Evolutionary conservation across 768 basidiomycete genomes (phyloP).

Genomic region (Leucogyrophana mollusca): DNA sequence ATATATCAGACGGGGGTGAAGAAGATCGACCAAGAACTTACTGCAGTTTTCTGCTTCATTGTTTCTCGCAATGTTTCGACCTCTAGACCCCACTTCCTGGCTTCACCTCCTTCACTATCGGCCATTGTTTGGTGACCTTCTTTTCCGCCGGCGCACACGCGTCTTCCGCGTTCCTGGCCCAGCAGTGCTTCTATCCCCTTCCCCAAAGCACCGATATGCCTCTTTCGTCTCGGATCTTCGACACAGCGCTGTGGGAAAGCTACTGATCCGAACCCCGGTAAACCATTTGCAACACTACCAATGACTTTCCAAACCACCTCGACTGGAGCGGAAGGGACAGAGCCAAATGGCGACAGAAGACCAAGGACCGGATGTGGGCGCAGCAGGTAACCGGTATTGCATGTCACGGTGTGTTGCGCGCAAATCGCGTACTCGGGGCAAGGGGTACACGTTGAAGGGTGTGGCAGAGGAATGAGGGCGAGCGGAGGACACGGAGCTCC

Average conservation of each 20-base stretch:
- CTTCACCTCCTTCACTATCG: constrained; percentile 63
- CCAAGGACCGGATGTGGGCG: constrained; percentile 59
- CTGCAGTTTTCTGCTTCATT: constrained; percentile 58
- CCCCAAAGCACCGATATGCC: constrained; percentile 71
- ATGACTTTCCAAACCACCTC: constrained; percentile 47
- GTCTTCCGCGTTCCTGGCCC: constrained; percentile 60
- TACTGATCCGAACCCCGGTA: constrained; percentile 76
- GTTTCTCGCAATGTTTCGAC: constrained; percentile 54
- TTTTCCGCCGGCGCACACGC: constrained; percentile 59
- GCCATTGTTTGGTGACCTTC: constrained; percentile 18
- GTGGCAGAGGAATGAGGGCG: constrained; percentile 52
- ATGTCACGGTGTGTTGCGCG: constrained; percentile 52
- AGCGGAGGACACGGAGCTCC: constrained; percentile 51
- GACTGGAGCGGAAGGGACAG: constrained; percentile 36
- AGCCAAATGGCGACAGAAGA: constrained; percentile 38
- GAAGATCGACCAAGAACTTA: constrained; percentile 29
- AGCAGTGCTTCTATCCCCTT: constrained; percentile 67
- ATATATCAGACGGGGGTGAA: constrained; percentile 15
- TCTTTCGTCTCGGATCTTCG: constrained; percentile 74
- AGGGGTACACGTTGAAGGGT: constrained; percentile 64
- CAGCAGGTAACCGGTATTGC: constrained; percentile 67
- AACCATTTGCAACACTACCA: constrained; percentile 54
- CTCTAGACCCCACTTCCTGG: constrained; percentile 73
- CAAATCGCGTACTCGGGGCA: constrained; percentile 74
- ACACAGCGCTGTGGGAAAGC: constrained; percentile 74